A percentile compares a stretch with the other conserved stretches of the same genome.
Conservation (phyloP, 2,329 filamentous ascomycete species). For the Aspergillus aculeatus region DNA sequence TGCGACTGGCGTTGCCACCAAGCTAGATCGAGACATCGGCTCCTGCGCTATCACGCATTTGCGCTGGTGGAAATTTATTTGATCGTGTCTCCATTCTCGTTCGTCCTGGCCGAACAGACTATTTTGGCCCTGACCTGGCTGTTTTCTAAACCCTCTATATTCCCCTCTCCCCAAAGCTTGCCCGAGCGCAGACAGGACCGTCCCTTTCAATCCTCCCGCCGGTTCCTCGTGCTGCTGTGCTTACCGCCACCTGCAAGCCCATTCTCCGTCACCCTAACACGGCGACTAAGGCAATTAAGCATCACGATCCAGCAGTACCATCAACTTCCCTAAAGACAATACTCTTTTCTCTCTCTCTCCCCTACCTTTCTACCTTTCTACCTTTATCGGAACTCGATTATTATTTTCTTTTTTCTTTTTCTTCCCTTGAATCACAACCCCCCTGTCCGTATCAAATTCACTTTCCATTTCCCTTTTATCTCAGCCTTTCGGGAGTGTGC, state of each 20-base stretch:
- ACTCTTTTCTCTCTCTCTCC: neutral
- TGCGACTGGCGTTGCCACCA: conserved; percentile 24
- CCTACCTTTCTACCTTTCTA: too few species aligned
- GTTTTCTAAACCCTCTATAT: conserved; percentile 22
- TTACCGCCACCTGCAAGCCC: conserved; percentile 40
- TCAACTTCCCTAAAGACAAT: conserved; percentile 8
- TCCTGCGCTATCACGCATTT: conserved; percentile 25
- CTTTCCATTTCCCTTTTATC: neutral
- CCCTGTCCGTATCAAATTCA: neutral
- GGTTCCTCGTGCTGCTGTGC: conserved; percentile 34
- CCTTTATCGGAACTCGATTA: conserved; percentile 7
- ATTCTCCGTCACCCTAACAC: conserved; percentile 35
- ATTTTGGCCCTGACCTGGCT: conserved; percentile 16
- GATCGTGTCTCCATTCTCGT: conserved; percentile 20
- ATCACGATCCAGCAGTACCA: conserved; percentile 30
- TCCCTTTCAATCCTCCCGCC: conserved; percentile 27
- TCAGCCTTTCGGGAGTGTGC: neutral
- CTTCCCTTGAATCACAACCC: neutral
- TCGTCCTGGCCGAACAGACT: conserved; percentile 12
- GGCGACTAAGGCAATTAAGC: conserved; percentile 42
- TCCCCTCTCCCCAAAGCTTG: conserved; percentile 18
- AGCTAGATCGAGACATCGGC: conserved; percentile 24
- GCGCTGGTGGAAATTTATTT: conserved; percentile 22
- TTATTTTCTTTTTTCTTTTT: conserved; percentile 3
- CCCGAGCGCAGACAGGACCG: conserved; percentile 23